phyloP scores from a whole-genome alignment of 2,329 filamentous ascomycete genomes.

The Domatiomyces catenatus region DNA sequence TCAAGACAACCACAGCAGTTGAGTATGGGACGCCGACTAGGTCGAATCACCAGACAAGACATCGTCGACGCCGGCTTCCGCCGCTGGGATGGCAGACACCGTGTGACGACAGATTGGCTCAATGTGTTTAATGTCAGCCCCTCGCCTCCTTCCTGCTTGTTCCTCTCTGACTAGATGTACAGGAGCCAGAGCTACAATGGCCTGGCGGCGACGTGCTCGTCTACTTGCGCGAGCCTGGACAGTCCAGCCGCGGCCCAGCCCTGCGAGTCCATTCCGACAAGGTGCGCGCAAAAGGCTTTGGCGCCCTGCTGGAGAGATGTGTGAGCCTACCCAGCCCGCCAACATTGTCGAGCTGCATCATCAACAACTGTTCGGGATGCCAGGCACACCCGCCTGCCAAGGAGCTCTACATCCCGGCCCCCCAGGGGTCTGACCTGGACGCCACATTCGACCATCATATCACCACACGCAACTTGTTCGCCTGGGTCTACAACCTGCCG shows the following conservation, averaged over 20 bases:
- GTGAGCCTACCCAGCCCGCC: slow-evolving; percentile 12
- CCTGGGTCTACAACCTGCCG: slow-evolving; percentile 16
- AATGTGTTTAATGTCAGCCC: slow-evolving; percentile 14
- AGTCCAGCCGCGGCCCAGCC: slow-evolving; percentile 17
- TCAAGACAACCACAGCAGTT: neutral
- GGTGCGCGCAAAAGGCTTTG: slow-evolving; percentile 13
- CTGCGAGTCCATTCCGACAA: slow-evolving; percentile 14
- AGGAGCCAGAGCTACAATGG: slow-evolving; percentile 18
- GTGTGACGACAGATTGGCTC: slow-evolving; percentile 17
- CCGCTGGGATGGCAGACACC: slow-evolving; percentile 15
- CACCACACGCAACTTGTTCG: slow-evolving; percentile 18
- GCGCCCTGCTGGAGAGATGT: slow-evolving; percentile 12
- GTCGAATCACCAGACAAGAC: slow-evolving; percentile 15
- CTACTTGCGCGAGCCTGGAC: slow-evolving; percentile 16
- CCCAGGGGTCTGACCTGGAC: slow-evolving; percentile 9
- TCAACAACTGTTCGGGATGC: slow-evolving; percentile 14
- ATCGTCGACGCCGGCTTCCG: slow-evolving; percentile 16
- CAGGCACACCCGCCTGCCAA: slow-evolving; percentile 7
- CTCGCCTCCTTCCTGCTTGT: neutral
- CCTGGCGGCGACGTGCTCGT: slow-evolving; percentile 16
- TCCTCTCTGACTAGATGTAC: neutral
- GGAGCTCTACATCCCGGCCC: slow-evolving; percentile 17
- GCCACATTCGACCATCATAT: slow-evolving; percentile 15
- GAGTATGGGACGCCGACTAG: slow-evolving; percentile 10
- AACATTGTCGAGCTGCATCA: slow-evolving; percentile 7